These are phyloP conservation scores for Mycena filopes DNA, from an alignment of 768 basidiomycete species.

Conservation along the genomic window DNA sequence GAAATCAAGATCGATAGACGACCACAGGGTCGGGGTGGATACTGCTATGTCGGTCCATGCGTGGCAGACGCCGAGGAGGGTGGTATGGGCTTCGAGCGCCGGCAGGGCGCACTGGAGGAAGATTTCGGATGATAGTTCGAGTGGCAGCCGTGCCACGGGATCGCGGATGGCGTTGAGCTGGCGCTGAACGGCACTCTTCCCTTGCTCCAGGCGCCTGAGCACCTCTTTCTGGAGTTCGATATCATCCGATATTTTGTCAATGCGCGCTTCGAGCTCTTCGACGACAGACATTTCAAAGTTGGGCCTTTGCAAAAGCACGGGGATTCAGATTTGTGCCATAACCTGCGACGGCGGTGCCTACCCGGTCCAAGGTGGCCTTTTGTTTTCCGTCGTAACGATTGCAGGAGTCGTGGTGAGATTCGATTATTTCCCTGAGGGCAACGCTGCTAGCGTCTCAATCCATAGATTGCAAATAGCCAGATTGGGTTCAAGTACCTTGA, in stretches of 20 bases:
- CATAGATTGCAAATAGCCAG: too few species aligned
- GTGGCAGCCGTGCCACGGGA: conserved; percentile 5
- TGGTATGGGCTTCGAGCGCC: neutral
- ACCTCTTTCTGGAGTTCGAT: conserved; percentile 7
- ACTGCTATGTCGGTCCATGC: conserved; percentile 2
- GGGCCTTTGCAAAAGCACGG: too few species aligned
- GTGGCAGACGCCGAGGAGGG: conserved; percentile 1
- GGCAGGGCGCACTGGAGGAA: neutral
- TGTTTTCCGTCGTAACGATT: too few species aligned
- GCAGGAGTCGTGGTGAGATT: too few species aligned
- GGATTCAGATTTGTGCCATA: too few species aligned
- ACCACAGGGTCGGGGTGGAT: conserved; percentile 1
- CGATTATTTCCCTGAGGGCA: too few species aligned
- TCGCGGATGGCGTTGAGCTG: conserved; percentile 9
- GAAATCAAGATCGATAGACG: neutral
- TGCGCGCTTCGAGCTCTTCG: neutral
- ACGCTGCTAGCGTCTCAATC: too few species aligned
- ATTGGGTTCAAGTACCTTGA: too few species aligned
- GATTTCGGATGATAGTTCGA: conserved; percentile 13
- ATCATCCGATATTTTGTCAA: neutral
- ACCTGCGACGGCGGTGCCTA: too few species aligned
- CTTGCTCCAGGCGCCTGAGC: neutral
- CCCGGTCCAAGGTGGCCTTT: too few species aligned
- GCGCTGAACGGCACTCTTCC: conserved; percentile 5
- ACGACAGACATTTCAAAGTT: neutral